Base-by-base conservation (phyloP, 495 filamentous ascomycete genomes). In the Trichoderma gamsii region DNA sequence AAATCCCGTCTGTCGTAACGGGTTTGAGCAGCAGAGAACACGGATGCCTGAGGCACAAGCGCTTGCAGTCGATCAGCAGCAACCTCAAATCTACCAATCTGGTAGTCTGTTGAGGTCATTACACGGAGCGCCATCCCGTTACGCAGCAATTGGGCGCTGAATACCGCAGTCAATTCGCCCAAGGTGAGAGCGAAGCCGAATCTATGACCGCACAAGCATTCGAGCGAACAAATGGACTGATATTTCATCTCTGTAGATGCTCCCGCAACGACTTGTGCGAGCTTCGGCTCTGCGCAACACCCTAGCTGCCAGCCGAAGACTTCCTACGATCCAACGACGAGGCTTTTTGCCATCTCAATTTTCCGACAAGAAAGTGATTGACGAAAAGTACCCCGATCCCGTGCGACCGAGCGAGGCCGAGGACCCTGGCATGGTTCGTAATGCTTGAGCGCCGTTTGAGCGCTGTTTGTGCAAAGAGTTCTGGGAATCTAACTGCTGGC, bases 351-450 rank as follows among this genome's bases (percentile, higher is more conserved):
- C 83, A 67, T 73, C 77, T 2, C 75, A 78, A 64, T 72, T 82
- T 65, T 78, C 73, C 71, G 72, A 73, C 72, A 71, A 43, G 16
- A 71, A 69, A 35, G 67, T 80, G 61, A 76, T 84, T 67, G 86
- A 82, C 0, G 76, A 81, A 80, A 75, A 85, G 79, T 81, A 79
- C 76, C 76, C 80, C 77, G 76, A 77, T 13, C 70, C 70, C 27
- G 73, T 74, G 64, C 79, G 56, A 35, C 81, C 89, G 72, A 85
- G 80, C 61, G 87, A 89, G 52, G 78, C 85, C 51, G 86, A 92
- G 67, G 92, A 96, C 74, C 92, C 92, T 63, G 79, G 84, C 44
- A 88, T 92, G 91, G 92, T 93, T 79, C 67, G 78, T 71, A 44
- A 49, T 49, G 27, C 56, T 51, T 16, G 11, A 43, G 43, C 35